Evolutionary conservation across 2,329 filamentous ascomycete species (phyloP), one percentile per base, ranked within the genome.

Genomic region (Trichoderma oligosporum): DNA sequence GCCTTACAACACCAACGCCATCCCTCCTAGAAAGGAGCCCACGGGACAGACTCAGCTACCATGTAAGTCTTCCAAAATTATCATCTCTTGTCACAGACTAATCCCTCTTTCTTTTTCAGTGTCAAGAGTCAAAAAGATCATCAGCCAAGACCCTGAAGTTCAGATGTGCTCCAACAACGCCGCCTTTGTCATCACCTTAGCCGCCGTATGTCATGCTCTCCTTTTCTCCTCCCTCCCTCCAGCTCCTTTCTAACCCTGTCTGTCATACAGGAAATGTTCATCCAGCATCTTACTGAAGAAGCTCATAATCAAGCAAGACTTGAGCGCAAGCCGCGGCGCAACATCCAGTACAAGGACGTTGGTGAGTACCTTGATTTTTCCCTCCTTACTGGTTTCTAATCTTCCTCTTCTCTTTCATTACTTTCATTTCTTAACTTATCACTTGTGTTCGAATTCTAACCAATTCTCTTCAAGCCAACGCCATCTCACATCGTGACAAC

Each of bases 291-390:
- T 24, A 86, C 92, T 18, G 82, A 88, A 61, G 89, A 95, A 71
- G 87, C 88, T 24, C 86, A 96, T 70, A 92, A 89, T 67, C 89
- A 96, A 66, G 88, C 92, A 66, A 95, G 94, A 69, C 82, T 91
- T 1, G 94, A 97, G 74, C 84, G 88, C 65, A 97, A 97, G 72
- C 93, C 93, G 5, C 82, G 94, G 57, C 85, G 92, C 60, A 97
- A 95, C 68, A 88, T 99, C 61, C 94, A 97, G 71, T 99, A 99
- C 77, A 90, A 90, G 69, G 94, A 99, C 73, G 81, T 99, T 39
- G 87, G 89, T 91, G 76, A 58, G 80, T 67, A 20, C 14, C 4
- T 11, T 36, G 16, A 16, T n/a, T 25, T n/a, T 22, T n/a, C 25
- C 14, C 14, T 14, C 25, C 14, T 27, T 4, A 14, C 27, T 22